Evolutionary conservation across 2,329 filamentous ascomycete genomes (phyloP), one percentile per base, ranked within the genome.

Genomic region (Exophiala alcalophila): DNA sequence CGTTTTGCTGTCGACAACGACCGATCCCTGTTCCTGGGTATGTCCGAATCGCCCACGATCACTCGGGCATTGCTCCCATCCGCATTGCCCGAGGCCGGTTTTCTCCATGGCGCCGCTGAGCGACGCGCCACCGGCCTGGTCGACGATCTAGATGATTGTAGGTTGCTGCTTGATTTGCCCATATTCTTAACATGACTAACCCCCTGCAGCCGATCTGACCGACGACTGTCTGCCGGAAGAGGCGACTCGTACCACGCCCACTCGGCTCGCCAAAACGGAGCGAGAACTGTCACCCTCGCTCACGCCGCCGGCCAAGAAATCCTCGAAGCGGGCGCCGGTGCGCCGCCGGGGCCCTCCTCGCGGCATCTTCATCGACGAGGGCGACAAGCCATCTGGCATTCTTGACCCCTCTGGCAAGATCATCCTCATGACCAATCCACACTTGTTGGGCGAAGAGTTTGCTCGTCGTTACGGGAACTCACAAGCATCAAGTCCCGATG

Each of bases 191-290:
- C n/a, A 41, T 50, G 30, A 51, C 52, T 53, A 47, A 54, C 49
- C n/a, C 19, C 21, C 18, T 46, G 40, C 40, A 54, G 52, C 52
- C 38, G 52, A 54, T 43, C 38, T 51, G 24, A 54, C 52, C 25
- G 52, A 54, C 20, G 52, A 52, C 19, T 52, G 49, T 39, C 25
- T 54, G 21, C 52, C 52, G 15, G 75, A 81, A 39, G 75, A 78
- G 41, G 73, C 47, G 15, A 46, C 83, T 27, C 75, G 81, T 44
- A 74, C 76, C 46, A 83, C 83, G 43, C 83, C 86, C 54, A 84
- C 77, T 25, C 43, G 27, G 16, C 15, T 16, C 7, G 14, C 28
- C 20, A 24, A 19, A 6, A 27, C 38, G 9, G 26, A 36, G 18
- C 40, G 37, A 34, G 45, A 40, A 15, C 15, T 21, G 11, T 48